Conservation (phyloP, 169 alveolate species). For the Eimeria praecox region DNA sequence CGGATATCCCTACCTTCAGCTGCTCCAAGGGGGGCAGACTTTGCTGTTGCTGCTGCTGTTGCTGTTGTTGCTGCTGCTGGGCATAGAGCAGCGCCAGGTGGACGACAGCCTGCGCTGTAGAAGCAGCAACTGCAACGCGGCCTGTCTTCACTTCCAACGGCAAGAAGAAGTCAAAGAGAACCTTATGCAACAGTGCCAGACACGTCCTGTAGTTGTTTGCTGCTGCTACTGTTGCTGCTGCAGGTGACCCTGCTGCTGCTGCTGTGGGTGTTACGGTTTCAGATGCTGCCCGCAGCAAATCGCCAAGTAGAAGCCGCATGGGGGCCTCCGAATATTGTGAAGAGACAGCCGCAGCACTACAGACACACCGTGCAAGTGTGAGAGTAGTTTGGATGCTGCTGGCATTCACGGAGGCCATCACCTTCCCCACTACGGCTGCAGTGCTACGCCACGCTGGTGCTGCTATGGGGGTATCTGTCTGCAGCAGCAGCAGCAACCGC, state of each 20-base stretch:
- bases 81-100: conserved; percentile 61
- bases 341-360: conserved; percentile 54
- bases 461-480: conserved; percentile 3
- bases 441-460: conserved; percentile 52
- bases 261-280: neutral
- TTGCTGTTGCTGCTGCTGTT: conserved; percentile 41
- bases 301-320: conserved; percentile 14
- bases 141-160: conserved; percentile 41
- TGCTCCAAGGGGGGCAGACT: neutral
- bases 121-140: conserved; percentile 60
- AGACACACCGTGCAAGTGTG: conserved; percentile 45
- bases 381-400: conserved; percentile 36
- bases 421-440: conserved; percentile 13
- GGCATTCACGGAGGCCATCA: conserved; percentile 3
- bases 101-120: conserved; percentile 35
- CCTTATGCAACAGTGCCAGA: conserved; percentile 21
- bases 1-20: neutral
- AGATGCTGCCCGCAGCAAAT: conserved; percentile 25
- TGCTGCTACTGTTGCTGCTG: conserved; percentile 9
- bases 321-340: conserved; percentile 43
- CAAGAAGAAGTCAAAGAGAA: conserved; percentile 8
- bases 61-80: conserved; percentile 65
- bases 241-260: conserved; percentile 21
- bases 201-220: conserved; percentile 30
- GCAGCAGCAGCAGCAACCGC: conserved; percentile 75